Percentiles rank a stretch among this genome's conserved stretches.
phyloP scores from a whole-genome alignment of 805 yeast species.

The Lipomyces chichibuensis region DNA sequence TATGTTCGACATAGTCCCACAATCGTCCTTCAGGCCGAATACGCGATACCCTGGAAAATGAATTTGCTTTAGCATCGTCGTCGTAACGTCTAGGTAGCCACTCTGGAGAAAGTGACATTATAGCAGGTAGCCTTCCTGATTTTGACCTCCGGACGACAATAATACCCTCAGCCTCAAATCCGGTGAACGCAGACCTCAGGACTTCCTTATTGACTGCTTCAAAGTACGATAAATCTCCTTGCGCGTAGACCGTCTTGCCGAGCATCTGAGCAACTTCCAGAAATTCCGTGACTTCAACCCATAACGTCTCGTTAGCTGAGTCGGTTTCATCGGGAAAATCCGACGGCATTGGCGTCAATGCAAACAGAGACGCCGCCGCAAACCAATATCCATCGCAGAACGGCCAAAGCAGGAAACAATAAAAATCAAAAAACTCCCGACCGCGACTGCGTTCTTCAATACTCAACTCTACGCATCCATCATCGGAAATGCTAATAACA shows the following conservation, averaged over 20 bases:
- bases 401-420: constrained; percentile 50
- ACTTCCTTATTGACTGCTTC: constrained; percentile 50
- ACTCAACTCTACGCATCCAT: constrained; percentile 33
- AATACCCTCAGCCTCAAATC: constrained; percentile 44
- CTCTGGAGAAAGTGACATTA: constrained; percentile 37
- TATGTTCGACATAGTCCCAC: constrained; percentile 42
- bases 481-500: constrained; percentile 39
- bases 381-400: constrained; percentile 52
- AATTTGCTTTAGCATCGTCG: constrained; percentile 6
- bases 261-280: constrained; percentile 45
- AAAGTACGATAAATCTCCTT: constrained; percentile 48
- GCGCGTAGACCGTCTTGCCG: constrained; percentile 50
- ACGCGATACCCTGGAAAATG: constrained; percentile 22
- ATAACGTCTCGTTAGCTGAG: constrained; percentile 33
- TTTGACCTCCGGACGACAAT: constrained; percentile 37
- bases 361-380: constrained; percentile 45
- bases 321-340: constrained; percentile 18
- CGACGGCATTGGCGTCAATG: constrained; percentile 41
- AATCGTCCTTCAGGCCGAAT: constrained; percentile 42
- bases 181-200: constrained; percentile 45
- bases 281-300: constrained; percentile 44
- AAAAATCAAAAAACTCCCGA: constrained; percentile 47
- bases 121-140: constrained; percentile 32
- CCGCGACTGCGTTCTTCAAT: constrained; percentile 37
- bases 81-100: constrained; percentile 36